Conservation (phyloP, 2,329 filamentous ascomycete species). For the Elsinoe batatas region DNA sequence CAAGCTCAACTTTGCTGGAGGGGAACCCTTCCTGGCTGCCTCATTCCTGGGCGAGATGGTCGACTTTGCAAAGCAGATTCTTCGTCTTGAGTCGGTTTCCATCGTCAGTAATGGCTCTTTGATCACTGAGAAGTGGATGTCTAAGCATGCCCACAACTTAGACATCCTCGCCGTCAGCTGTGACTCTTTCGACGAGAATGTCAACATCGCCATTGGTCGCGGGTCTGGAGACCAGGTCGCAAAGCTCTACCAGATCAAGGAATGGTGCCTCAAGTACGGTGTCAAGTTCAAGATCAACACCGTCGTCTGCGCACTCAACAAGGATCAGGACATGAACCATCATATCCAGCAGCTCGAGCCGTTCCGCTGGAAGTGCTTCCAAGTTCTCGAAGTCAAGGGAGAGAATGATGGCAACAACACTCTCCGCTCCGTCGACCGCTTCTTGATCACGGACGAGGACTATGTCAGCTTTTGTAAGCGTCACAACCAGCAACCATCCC, state of each 20-base stretch:
- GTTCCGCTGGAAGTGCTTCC: conserved; percentile 49
- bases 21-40: conserved; percentile 45
- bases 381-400: conserved; percentile 43
- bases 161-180: conserved; percentile 49
- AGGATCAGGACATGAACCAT: conserved; percentile 33
- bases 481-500: conserved; percentile 34
- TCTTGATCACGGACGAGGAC: conserved; percentile 40
- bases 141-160: conserved; percentile 34
- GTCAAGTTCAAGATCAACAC: conserved; percentile 52
- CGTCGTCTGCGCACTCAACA: conserved; percentile 42
- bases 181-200: conserved; percentile 43
- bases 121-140: conserved; percentile 36
- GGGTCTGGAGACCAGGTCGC: conserved; percentile 39
- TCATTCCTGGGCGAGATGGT: conserved; percentile 35
- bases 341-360: conserved; percentile 33
- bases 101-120: conserved; percentile 47
- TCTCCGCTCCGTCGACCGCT: conserved; percentile 31
- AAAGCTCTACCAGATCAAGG: conserved; percentile 35
- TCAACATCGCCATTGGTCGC: conserved; percentile 44
- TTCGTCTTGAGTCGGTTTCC: conserved; percentile 42
- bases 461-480: conserved; percentile 38
- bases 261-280: conserved; percentile 38
- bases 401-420: conserved; percentile 41
- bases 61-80: conserved; percentile 40
- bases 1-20: conserved; percentile 48